Evolutionary conservation across 2,329 filamentous ascomycete species (phyloP).

Genomic region (Xylariomycetidae sp.): DNA sequence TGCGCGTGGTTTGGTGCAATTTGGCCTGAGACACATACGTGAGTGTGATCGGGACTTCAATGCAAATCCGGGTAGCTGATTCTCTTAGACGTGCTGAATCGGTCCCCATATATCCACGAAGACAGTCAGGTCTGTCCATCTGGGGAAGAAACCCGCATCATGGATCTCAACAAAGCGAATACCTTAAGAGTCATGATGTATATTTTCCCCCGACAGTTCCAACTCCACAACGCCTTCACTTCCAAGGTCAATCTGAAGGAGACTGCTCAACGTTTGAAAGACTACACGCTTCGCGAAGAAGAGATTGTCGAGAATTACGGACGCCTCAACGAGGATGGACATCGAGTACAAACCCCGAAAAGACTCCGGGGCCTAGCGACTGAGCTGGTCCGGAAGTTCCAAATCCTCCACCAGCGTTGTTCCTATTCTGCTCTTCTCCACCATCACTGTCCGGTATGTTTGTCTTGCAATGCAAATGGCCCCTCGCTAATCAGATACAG

Average conservation of each 20-base stretch:
- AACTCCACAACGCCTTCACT: conserved; percentile 87
- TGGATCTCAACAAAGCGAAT: conserved; percentile 45
- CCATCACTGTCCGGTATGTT: conserved; percentile 66
- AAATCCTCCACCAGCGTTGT: conserved; percentile 65
- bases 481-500: too few species aligned
- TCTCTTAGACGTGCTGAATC: conserved; percentile 71
- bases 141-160: too few species aligned
- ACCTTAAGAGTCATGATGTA: conserved; percentile 78
- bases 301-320: conserved; percentile 55
- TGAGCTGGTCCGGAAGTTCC: conserved; percentile 60
- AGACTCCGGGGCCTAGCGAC: conserved; percentile 59
- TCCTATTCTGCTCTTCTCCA: conserved; percentile 72
- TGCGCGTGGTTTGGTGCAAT: conserved; percentile 57
- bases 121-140: too few species aligned
- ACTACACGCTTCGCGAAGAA: conserved; percentile 79
- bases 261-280: conserved; percentile 69
- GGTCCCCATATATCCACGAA: conserved; percentile 45
- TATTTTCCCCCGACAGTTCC: conserved; percentile 87
- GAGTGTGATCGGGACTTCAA: conserved; percentile 30
- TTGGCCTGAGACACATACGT: conserved; percentile 80
- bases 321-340: conserved; percentile 17
- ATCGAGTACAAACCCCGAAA: conserved; percentile 46
- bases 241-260: conserved; percentile 57
- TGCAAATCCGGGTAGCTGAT: conserved; percentile 7
- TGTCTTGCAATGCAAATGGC: too few species aligned